Evolutionary conservation across 2,329 filamentous ascomycete genomes (phyloP), one percentile per base, ranked within the genome.

Genomic region (Colletotrichum limetticola): DNA sequence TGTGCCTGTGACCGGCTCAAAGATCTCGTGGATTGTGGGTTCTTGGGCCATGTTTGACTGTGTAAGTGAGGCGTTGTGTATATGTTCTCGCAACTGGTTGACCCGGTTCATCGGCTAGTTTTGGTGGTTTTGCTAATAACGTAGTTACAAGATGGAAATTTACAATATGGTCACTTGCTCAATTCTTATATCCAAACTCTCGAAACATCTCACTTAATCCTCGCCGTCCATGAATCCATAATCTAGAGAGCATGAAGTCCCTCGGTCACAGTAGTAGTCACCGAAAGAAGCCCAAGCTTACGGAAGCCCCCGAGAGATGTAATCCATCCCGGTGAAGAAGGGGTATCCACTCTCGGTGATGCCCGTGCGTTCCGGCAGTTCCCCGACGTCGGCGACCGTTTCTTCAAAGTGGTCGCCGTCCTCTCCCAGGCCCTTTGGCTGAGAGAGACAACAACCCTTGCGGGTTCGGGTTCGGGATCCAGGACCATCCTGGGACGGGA

Each of bases 1-100:
- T 11, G 87, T 88, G 24, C 80, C 82, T 1, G 89, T 82, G 7
- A 57, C 37, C 1, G 77, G 72, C 65, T 83, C 80, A 61, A 83
- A 85, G 12, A 83, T 61, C 2, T 78, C 55, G 70, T 84, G 80
- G 12, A 85, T 74, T 5, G 67, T 76, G 19, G 84, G 82, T 65
- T 84, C 69, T 14, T 30, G 12, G 4, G 62, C 42, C 71, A 75
- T 73, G 14, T 28, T 61, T 2, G 19, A 30, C 14, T 53, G 5
- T 11, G 6, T 46, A 12, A 52, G 28, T 14, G 37, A 30, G 8
- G 2, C 16, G 14, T 30, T 12, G 19, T 42, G 55, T 1, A 62
- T 16, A 26, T 65, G 22, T 24, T 42, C 30, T 52, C 1, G 30
- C 9, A 55, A 42, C 12, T 26, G 12, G 14, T 49, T 11, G 16